phyloP scores from a whole-genome alignment of 2,329 filamentous ascomycete species.

The Knufia fluminis region DNA sequence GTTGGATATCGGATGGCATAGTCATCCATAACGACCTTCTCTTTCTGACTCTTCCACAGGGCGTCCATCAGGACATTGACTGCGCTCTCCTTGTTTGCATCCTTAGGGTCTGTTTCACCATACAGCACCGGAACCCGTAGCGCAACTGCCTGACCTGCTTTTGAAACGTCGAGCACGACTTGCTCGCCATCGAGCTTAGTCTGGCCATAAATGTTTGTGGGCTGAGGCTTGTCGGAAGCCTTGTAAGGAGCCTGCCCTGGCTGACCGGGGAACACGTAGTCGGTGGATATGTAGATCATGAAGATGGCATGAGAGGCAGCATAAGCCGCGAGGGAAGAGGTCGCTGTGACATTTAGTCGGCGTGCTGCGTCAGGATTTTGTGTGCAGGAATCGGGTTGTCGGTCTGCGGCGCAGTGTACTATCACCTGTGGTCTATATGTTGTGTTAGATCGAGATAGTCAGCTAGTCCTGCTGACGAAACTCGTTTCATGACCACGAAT shows the following conservation, averaged over 20 bases:
- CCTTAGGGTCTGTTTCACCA: conserved; percentile 54
- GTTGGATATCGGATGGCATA: conserved; percentile 80
- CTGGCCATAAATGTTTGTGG: conserved; percentile 71
- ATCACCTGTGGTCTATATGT: conserved; percentile 60
- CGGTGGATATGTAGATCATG: conserved; percentile 58
- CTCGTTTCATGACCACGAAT: not conserved
- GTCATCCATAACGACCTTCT: conserved; percentile 67
- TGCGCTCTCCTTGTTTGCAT: conserved; percentile 61
- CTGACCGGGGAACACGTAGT: conserved; percentile 68
- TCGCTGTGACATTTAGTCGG: conserved; percentile 65
- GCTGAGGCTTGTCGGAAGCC: conserved; percentile 51
- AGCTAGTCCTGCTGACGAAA: conserved; percentile 7
- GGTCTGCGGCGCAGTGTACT: conserved; percentile 79
- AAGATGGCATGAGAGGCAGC: conserved; percentile 47
- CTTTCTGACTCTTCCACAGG: conserved; percentile 61
- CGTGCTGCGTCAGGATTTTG: conserved; percentile 66
- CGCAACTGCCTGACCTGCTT: conserved; percentile 53
- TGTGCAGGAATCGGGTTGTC: conserved; percentile 78
- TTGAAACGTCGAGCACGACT: conserved; percentile 57
- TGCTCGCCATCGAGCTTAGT: conserved; percentile 63
- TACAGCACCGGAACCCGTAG: conserved; percentile 79
- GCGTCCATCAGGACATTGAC: conserved; percentile 72
- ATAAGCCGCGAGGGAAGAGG: conserved; percentile 55
- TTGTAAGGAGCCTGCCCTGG: conserved; percentile 82
- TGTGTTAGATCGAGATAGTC: not conserved